phyloP scores from a whole-genome alignment of 495 filamentous ascomycete species.

The Neurospora terricola region DNA sequence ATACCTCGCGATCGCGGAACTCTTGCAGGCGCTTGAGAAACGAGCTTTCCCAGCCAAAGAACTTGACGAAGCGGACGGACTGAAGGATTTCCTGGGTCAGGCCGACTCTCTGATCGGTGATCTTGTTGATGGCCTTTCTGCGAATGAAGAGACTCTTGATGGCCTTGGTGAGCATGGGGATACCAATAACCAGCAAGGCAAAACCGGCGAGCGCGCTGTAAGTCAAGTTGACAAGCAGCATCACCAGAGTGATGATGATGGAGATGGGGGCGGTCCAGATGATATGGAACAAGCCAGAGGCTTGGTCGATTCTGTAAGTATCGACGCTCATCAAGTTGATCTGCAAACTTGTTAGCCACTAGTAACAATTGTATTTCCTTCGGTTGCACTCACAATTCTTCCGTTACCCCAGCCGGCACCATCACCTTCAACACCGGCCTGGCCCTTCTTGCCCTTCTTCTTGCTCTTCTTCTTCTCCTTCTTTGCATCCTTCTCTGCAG shows the following conservation, averaged over 20 bases:
- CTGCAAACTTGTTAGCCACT: slow-evolving; percentile 9
- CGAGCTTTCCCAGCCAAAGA: slow-evolving; percentile 84
- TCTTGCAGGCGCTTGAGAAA: slow-evolving; percentile 68
- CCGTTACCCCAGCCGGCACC: slow-evolving; percentile 85
- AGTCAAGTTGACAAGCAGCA: slow-evolving; percentile 74
- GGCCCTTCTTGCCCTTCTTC: slow-evolving; percentile 21
- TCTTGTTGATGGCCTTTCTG: slow-evolving; percentile 72
- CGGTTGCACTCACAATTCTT: slow-evolving; percentile 42
- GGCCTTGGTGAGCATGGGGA: slow-evolving; percentile 63
- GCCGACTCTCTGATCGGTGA: slow-evolving; percentile 83
- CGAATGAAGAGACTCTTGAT: slow-evolving; percentile 62
- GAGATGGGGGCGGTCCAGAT: slow-evolving; percentile 76
- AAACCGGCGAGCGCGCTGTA: slow-evolving; percentile 88
- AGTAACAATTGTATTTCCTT: not conserved
- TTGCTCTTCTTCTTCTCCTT: slow-evolving; percentile 24
- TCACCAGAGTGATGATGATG: slow-evolving; percentile 63
- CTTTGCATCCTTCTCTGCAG: slow-evolving; percentile 18
- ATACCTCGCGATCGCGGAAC: slow-evolving; percentile 66
- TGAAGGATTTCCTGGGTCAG: slow-evolving; percentile 89
- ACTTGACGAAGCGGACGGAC: slow-evolving; percentile 90
- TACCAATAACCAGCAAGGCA: slow-evolving; percentile 63
- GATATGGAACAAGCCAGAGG: slow-evolving; percentile 79
- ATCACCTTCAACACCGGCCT: slow-evolving; percentile 46
- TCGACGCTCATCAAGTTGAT: slow-evolving; percentile 89
- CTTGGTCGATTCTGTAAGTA: slow-evolving; percentile 80